Evolutionary conservation across 352 stramenopile genomes (phyloP), one percentile per base, ranked within the genome.

Genomic region (Phytophthora foliorum): DNA sequence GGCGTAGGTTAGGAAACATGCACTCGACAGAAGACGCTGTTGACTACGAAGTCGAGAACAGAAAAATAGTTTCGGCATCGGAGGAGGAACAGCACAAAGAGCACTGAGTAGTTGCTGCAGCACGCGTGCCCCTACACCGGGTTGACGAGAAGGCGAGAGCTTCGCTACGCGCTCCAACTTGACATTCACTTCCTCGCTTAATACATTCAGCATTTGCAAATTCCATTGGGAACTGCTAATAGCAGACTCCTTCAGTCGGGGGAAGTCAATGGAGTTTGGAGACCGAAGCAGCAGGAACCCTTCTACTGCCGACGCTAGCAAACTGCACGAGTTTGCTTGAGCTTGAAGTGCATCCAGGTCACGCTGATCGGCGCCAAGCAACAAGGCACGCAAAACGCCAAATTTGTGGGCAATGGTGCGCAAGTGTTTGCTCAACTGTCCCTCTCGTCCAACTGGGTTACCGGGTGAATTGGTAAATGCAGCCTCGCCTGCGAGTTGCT

Each of bases 1-100:
- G 1, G 76, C 63, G 32, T 75, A 78, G 1, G 80, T 89, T 25
- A 89, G 41, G 34, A 89, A 89, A 25, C 85, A 75, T 7, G 69
- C 73, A 41, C 74, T 86, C 0, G 76, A 75, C 0, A 63, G 64
- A 9, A 89, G 27, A 9, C 66, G 68, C 2, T 68, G 62, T 39
- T 70, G 31, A 19, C 29, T 39, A 14, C 46, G 59, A 24, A 81
- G 38, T 45, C 68, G 63, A 22, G 74, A 77, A 7, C 80, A 71
- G 59, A 89, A 89, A 32, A 89, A 89, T 11, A 82, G 27, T 8
- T 55, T 67, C 5, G 78, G 78, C 4, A 86, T 29, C 22, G 55
- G 44, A 21, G 34, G 66, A 39, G 80, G 74, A 19, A 82, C 8
- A 19, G 46, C 57, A 50, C 69, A 86, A 4, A 85, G 32, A 1